Evolutionary conservation across 2,329 filamentous ascomycete species (phyloP), one percentile per base, ranked within the genome.

Genomic region (Dothistroma septosporum): DNA sequence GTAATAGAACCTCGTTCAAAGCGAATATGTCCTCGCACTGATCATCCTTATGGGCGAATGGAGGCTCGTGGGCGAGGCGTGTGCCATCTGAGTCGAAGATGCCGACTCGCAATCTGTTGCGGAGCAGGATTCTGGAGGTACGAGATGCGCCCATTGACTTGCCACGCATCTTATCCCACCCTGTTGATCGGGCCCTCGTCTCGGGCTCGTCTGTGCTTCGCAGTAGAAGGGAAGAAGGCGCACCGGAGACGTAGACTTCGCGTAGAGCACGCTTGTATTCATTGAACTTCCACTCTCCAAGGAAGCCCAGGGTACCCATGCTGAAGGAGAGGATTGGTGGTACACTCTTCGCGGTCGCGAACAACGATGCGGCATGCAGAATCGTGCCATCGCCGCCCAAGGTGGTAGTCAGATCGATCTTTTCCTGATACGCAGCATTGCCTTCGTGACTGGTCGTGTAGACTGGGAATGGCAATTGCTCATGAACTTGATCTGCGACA

Each of bases 351-450:
- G 90, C 87, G 41, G 90, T 88, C 61, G 91, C 91, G 77, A 95
- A 97, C 5, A 97, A 82, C 57, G 89, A 92, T 1, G 91, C 89
- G 0, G 92, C 92, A 61, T 90, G 89, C 52, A 96, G 77, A 57
- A 96, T 93, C 2, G 92, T 96, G 62, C 92, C 92, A 74, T 99
- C 94, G 47, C 94, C 94, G 57, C 94, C 94, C 54, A 99, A 85
- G 0, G 94, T 97, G 48, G 91, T 87, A 22, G 93, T 88, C 61
- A 97, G 81, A 71, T 99, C 94, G 61, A 95, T 88, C 77, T 94
- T 96, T 60, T 86, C 80, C 46, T 91, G 85, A 58, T 94, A 85
- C 22, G 79, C 80, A 33, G 79, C 76, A 69, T 65, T 79, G 81
- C 74, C 80, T 33, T 67, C 57, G 10, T 63, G 59, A 52, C 72